phyloP scores from a whole-genome alignment of 2,329 filamentous ascomycete genomes.

The Paecilomyces formosus region DNA sequence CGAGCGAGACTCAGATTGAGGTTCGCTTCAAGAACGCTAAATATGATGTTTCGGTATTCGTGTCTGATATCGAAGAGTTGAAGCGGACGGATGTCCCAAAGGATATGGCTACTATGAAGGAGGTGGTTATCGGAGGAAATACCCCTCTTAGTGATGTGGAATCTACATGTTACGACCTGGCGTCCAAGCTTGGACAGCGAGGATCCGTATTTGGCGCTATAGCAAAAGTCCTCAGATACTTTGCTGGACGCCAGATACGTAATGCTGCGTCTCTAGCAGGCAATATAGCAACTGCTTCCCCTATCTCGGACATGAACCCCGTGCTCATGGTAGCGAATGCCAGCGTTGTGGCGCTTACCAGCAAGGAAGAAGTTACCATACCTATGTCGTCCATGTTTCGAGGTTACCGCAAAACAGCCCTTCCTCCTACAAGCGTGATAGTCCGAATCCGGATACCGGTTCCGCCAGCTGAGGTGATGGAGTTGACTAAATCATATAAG shows the following conservation, averaged over 20 bases:
- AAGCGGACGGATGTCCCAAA: slow-evolving; percentile 64
- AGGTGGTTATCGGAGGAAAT: slow-evolving; percentile 77
- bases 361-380: slow-evolving; percentile 60
- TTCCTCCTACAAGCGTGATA: slow-evolving; percentile 68
- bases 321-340: slow-evolving; percentile 74
- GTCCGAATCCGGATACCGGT: slow-evolving; percentile 69
- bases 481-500: slow-evolving; percentile 78
- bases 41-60: slow-evolving; percentile 75
- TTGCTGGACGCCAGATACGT: slow-evolving; percentile 81
- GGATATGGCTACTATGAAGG: slow-evolving; percentile 32
- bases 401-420: slow-evolving; percentile 69
- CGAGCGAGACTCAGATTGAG: slow-evolving; percentile 86
- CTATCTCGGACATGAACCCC: slow-evolving; percentile 83
- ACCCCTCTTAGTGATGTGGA: slow-evolving; percentile 78
- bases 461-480: slow-evolving; percentile 55
- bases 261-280: slow-evolving; percentile 84
- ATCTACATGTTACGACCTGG: slow-evolving; percentile 62
- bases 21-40: slow-evolving; percentile 85
- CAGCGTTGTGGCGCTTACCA: slow-evolving; percentile 63
- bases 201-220: slow-evolving; percentile 71
- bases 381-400: slow-evolving; percentile 79
- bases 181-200: slow-evolving; percentile 60
- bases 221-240: slow-evolving; percentile 77
- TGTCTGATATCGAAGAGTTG: slow-evolving; percentile 78
- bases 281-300: slow-evolving; percentile 77